Base-by-base conservation (phyloP, 331 rosid genomes). In the Telfairia occidentalis region DNA sequence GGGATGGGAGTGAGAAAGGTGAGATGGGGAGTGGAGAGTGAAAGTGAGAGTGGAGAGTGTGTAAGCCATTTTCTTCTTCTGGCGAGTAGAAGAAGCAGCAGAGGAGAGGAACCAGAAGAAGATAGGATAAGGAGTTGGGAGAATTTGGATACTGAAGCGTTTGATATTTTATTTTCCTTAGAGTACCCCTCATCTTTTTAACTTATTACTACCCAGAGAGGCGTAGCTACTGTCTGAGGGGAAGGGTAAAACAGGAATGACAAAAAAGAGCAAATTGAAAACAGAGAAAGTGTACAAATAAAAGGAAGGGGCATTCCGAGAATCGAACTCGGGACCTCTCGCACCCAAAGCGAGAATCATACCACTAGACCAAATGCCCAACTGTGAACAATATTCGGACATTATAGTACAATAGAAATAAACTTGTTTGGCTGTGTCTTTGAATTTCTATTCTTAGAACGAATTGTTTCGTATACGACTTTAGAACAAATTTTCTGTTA, bases 271-370 rank as follows among this genome's bases (percentile, higher is more conserved):
- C 5, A 13, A 58, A 26, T 28, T 13, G 5, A 48, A 28, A 11
- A 13, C 10, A 5, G 21, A 1, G 8, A 2, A 48, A 48, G 7
- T 1, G n/a, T n/a, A n/a, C n/a, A n/a, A n/a, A n/a, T n/a, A n/a
- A n/a, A n/a, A n/a, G n/a, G n/a, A n/a, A n/a, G 73, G 30, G 81
- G 55, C 73, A 73, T 79, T 59, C 49, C 43, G 18, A 48, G 65
- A 79, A 57, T 86, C 66, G 86, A 83, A 87, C 92, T 82, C 76
- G 79, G 85, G 83, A 86, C 90, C 88, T 84, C 90, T 89, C 66
- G 86, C 96, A 84, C 90, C 91, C 91, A 59, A 89, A 83, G 90
- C 87, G 34, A 73, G n/a, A 70, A 59, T 78, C 64, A 35, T 35
- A 73, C 71, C 77, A 78, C 78, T 48, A 46, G 30, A 78, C 38